These are phyloP conservation scores for Lactarius evosmus DNA, from an alignment of 768 basidiomycete genomes.

Conservation along the genomic window DNA sequence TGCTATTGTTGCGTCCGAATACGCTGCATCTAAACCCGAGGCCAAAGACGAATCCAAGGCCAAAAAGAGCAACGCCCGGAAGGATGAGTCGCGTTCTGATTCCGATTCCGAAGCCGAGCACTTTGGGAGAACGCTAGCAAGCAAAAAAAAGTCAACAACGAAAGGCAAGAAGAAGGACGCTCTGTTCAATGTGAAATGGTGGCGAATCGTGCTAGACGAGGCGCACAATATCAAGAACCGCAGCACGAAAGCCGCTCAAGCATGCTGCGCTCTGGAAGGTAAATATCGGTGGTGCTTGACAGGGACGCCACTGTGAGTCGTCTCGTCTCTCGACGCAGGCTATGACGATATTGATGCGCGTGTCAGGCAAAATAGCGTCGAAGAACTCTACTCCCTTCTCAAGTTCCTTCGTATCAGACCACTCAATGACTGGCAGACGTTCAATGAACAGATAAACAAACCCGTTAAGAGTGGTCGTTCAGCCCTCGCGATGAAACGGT, in stretches of 20 bases:
- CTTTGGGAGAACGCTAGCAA: conserved; percentile 45
- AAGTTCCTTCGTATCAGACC: conserved; percentile 86
- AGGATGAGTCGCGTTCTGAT: conserved; percentile 32
- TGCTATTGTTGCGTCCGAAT: conserved; percentile 77
- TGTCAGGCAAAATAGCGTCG: conserved; percentile 54
- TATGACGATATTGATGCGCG: background rate
- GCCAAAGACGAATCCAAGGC: conserved; percentile 55
- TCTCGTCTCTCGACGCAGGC: background rate
- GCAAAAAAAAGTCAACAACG: conserved; percentile 43
- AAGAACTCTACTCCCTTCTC: conserved; percentile 85
- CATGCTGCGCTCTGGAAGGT: conserved; percentile 70
- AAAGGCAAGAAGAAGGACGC: conserved; percentile 53
- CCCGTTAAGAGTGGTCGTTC: conserved; percentile 72
- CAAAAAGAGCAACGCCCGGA: conserved; percentile 38
- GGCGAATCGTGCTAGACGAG: conserved; percentile 88
- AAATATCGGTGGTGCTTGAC: conserved; percentile 89
- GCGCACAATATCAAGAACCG: conserved; percentile 94
- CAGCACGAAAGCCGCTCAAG: conserved; percentile 71
- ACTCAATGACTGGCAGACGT: conserved; percentile 72
- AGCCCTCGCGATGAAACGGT: conserved; percentile 71
- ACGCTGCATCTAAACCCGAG: conserved; percentile 48
- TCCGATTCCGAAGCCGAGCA: conserved; percentile 41
- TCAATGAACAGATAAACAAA: conserved; percentile 73
- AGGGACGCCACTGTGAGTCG: conserved; percentile 67
- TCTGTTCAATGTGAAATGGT: conserved; percentile 79